Percentiles rank a stretch among this genome's conserved stretches.
Evolutionary conservation across 106 monocot genomes (phyloP).

Genomic region (Iris macrosiphon): DNA sequence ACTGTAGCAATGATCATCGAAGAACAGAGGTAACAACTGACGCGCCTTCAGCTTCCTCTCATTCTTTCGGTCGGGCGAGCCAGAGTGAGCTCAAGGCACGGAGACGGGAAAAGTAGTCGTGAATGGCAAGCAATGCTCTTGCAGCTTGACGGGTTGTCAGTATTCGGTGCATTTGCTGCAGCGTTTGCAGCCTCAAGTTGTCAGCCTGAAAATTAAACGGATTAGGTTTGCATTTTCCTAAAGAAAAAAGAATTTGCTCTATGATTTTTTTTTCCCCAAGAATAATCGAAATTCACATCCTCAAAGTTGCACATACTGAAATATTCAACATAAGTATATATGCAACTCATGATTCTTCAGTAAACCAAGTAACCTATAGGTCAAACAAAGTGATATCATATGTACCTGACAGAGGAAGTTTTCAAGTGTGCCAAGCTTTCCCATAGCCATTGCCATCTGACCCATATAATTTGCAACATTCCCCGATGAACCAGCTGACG

Average conservation of each 20-base stretch:
- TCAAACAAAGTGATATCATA: too few species aligned
- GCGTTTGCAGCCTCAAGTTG: conserved; percentile 49
- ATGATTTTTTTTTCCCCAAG: too few species aligned
- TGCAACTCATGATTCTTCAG: too few species aligned
- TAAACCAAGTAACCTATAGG: too few species aligned
- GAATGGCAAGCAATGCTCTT: conserved; percentile 49
- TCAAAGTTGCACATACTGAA: too few species aligned
- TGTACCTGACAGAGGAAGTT: conserved; percentile 50
- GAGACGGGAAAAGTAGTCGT: conserved; percentile 51
- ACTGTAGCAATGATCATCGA: neutral
- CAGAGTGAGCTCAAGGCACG: conserved; percentile 63
- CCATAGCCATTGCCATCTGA: conserved; percentile 78
- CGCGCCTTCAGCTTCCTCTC: neutral
- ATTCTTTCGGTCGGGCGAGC: conserved; percentile 53
- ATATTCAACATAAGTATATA: too few species aligned
- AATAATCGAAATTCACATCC: too few species aligned
- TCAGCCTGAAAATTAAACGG: conserved; percentile 32
- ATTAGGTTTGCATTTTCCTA: neutral
- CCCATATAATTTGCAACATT: conserved; percentile 74
- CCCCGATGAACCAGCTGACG: conserved; percentile 32
- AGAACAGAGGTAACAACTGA: too few species aligned
- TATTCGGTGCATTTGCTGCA: conserved; percentile 58
- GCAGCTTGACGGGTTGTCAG: conserved; percentile 60
- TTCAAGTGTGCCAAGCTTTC: conserved; percentile 63
- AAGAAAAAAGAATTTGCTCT: neutral